Percentiles rank a stretch among this genome's conserved stretches.
Evolutionary conservation across 2,329 filamentous ascomycete species (phyloP).

Genomic region (Ophiobolus disseminans): DNA sequence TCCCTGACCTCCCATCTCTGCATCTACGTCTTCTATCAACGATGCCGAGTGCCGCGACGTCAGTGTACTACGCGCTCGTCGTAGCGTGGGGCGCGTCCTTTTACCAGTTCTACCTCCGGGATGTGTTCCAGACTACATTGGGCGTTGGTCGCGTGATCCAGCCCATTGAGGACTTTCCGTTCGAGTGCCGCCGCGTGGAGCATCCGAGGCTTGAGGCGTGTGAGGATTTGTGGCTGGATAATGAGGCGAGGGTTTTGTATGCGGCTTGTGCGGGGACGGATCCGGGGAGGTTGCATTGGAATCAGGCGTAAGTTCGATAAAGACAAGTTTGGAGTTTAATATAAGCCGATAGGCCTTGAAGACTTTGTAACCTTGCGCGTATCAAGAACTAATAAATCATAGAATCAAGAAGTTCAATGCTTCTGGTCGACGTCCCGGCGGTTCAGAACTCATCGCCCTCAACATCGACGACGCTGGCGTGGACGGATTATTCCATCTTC

Average conservation of each 20-base stretch:
- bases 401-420: conserved; percentile 29
- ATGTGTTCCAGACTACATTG: conserved; percentile 27
- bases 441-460: conserved; percentile 35
- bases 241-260: conserved; percentile 33
- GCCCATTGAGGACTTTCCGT: conserved; percentile 38
- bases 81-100: conserved; percentile 33
- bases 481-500: conserved; percentile 34
- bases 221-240: conserved; percentile 42
- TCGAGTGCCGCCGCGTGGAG: conserved; percentile 28
- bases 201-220: conserved; percentile 37
- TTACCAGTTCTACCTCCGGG: conserved; percentile 37
- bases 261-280: conserved; percentile 37
- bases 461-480: conserved; percentile 35
- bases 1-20: background rate
- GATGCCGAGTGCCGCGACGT: conserved; percentile 18
- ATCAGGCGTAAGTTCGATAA: conserved; percentile 27
- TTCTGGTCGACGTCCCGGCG: conserved; percentile 29
- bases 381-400: background rate
- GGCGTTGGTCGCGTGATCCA: conserved; percentile 38
- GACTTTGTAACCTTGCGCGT: too few species aligned
- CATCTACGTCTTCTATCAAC: background rate
- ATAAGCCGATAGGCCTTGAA: too few species aligned
- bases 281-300: conserved; percentile 30
- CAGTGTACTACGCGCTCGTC: conserved; percentile 26
- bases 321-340: background rate